Evolutionary conservation across 2,329 filamentous ascomycete genomes (phyloP).

Genomic region (Xylariales sp.): DNA sequence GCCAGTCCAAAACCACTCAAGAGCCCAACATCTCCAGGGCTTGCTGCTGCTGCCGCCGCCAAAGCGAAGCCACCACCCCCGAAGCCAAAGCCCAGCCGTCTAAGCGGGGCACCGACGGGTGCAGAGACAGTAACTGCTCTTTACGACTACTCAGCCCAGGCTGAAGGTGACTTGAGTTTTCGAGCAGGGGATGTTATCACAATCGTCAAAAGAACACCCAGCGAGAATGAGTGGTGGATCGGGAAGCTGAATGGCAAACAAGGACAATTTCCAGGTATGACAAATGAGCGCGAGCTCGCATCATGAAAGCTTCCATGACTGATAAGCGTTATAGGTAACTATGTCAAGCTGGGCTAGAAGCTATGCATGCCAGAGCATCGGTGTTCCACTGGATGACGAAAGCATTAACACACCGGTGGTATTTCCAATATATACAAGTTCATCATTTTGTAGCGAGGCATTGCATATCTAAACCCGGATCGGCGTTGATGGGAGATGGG

Average conservation of each 20-base stretch:
- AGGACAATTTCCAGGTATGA: constrained; percentile 93
- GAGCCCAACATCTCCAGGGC: constrained; percentile 21
- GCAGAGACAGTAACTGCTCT: constrained; percentile 82
- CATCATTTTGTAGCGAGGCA: no score
- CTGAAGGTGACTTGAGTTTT: constrained; percentile 91
- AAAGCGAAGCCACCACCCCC: constrained; percentile 75
- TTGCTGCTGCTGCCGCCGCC: constrained; percentile 46
- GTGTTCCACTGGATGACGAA: no score
- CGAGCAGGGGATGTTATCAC: constrained; percentile 85
- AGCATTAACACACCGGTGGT: no score
- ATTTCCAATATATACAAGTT: no score
- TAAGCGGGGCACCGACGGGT: constrained; percentile 56
- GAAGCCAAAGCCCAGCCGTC: constrained; percentile 72
- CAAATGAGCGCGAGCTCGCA: constrained; percentile 8
- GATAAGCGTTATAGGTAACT: constrained; percentile 39
- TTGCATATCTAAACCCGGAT: no score
- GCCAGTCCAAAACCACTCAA: constrained; percentile 23
- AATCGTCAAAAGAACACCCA: constrained; percentile 75
- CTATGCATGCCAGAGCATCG: constrained; percentile 2
- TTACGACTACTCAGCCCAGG: constrained; percentile 95
- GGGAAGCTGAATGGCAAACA: constrained; percentile 74
- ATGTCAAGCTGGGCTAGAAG: constrained; percentile 37
- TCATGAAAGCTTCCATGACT: background rate
- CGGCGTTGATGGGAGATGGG: no score
- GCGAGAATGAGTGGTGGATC: constrained; percentile 97